Evolutionary conservation across 306 rosid genomes (phyloP), one percentile per base, ranked within the genome.

Genomic region (Quercus agrifolia): DNA sequence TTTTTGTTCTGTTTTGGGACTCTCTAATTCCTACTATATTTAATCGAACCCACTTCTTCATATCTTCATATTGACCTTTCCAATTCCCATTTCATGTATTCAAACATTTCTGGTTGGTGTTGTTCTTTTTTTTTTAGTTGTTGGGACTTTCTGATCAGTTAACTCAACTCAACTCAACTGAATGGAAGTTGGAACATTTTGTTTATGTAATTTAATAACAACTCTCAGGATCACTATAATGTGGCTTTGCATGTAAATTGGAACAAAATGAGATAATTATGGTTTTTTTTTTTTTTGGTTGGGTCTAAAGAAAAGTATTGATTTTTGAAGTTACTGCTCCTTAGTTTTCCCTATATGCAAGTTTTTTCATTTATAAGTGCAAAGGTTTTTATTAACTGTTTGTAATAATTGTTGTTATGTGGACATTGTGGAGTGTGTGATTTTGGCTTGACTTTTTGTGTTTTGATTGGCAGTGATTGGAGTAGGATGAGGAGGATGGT

Each of bases 401-500:
- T 31, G 19, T 67, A 33, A 68, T 35, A 4, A 17, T 68, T 35
- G 28, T 68, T 35, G 15, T 68, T 19, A 68, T 68, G 17, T 49
- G 46, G 46, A 41, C 46, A 41, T 41, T 41, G 46, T 41, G 54
- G 54, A 12, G 17, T 19, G n/a, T 35, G 21, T 21, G 20, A 35
- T 19, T 27, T 11, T 21, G 2, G n/a, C 46, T 30, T 73, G 30
- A 44, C 54, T 49, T 49, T 49, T 49, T 4, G 58, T 3, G 52
- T 23, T 9, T 74, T 38, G 14, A 1, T 69, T 76, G 61, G 21
- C 80, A 81, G 86, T 82, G 49, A 41, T 83, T 81, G 87, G 82
- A 87, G 81, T 77, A 75, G 89, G 88, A 83, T 56, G 73, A 71
- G 83, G 79, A 74, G 71, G 55, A 86, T 88, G 89, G 89, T 83